Conservation (phyloP, 2,329 filamentous ascomycete species). For the Colletotrichum plurivorum region DNA sequence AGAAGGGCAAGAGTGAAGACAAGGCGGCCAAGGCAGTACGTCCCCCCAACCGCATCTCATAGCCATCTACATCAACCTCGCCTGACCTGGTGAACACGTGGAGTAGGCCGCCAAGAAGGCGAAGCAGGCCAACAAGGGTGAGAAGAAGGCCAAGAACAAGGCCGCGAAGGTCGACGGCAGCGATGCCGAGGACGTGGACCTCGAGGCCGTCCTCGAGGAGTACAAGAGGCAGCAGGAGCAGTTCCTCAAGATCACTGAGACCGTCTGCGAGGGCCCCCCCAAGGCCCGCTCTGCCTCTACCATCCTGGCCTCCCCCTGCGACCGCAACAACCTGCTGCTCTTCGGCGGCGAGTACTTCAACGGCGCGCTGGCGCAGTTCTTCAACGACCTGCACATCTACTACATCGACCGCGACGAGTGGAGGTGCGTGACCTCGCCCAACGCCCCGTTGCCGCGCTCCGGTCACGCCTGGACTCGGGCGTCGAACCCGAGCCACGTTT, state of each 20-base stretch:
- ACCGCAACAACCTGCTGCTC: conserved; percentile 88
- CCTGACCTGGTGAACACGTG: conserved; percentile 40
- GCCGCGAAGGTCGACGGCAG: conserved; percentile 82
- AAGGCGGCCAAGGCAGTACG: conserved; percentile 66
- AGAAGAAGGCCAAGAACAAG: conserved; percentile 85
- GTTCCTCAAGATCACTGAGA: conserved; percentile 94
- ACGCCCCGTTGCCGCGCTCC: conserved; percentile 89
- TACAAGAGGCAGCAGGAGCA: conserved; percentile 94
- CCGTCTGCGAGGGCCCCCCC: conserved; percentile 78
- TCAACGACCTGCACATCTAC: conserved; percentile 77
- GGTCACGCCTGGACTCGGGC: conserved; percentile 96
- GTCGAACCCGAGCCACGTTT: conserved; percentile 86
- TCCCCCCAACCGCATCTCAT: conserved; percentile 9
- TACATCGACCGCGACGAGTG: conserved; percentile 90
- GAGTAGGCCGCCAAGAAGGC: conserved; percentile 72
- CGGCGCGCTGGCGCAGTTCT: conserved; percentile 84
- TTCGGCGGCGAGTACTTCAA: conserved; percentile 98
- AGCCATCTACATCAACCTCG: conserved; percentile 32
- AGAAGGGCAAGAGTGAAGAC: conserved; percentile 60
- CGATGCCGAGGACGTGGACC: conserved; percentile 91
- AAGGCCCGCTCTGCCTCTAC: conserved; percentile 84
- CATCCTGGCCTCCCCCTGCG: conserved; percentile 86
- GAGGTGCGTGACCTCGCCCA: conserved; percentile 91
- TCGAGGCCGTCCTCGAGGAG: conserved; percentile 93
- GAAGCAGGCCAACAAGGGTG: conserved; percentile 91